Base-by-base conservation (phyloP, 2,329 filamentous ascomycete genomes). In the Aspergillus sp. region DNA sequence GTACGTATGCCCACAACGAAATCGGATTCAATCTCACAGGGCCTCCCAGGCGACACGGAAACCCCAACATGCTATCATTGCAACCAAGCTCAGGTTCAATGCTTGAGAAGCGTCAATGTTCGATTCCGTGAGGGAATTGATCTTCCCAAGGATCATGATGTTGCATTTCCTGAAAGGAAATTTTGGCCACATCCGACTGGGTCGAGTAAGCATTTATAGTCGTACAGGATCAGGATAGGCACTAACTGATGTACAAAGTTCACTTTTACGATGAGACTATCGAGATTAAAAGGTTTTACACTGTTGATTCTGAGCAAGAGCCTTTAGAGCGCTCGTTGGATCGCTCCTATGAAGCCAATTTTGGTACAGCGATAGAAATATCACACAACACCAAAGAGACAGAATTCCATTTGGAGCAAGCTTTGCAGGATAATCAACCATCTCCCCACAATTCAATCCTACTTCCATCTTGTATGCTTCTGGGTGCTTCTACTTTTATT, bases 211-310 rank as follows among this genome's bases (percentile, higher is more conserved):
- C 38, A 13, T 6, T 33, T 39, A 10, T 44, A 33, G 45, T 28
- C 19, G 6, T 27, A 11, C 31, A 7, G 3, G 8, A 6, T 6
- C 9, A 10, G 8, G 34, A 13, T 36, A 8, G 27, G 9, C 27
- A 19, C 19, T 19, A 19, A 19, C 19, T 19, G 2, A 19, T 19
- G 34, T 12, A 12, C 2, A 8, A 30, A 58, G 54, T 59, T 27
- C 43, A 46, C 27, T 58, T 58, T 35, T 43, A 54, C 31, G 53
- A 59, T 37, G 56, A 59, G 39, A 59, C 57, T 4, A 33, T 34
- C 0, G 53, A 50, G 12, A 47, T 52, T 19, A 42, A 50, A 28
- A 44, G 43, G 10, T 39, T 46, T 7, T 57, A 58, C 29, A 37
- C 46, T 10, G 36, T 32, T 10, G 27, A 3, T 19, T 4, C 3